Evolutionary conservation across 352 stramenopile genomes (phyloP), one percentile per base, ranked within the genome.

Genomic region (Pythium biforme): DNA sequence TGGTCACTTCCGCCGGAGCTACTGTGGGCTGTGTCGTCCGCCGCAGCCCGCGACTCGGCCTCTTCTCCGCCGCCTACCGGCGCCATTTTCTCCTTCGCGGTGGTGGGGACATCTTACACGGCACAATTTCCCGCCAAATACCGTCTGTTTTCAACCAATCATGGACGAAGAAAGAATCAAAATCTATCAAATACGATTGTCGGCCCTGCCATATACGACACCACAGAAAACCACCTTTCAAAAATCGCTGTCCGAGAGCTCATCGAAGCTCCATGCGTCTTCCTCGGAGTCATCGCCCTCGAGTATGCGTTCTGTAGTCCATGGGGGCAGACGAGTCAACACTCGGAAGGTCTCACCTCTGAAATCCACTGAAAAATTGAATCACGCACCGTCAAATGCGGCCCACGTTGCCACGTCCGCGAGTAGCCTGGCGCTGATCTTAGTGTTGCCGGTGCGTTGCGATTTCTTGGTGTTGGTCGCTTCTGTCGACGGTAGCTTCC

Each of bases 191-290:
- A 27, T 43, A 43, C 37, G 37, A 43, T 43, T 20, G 8, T 37
- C 14, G 31, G 14, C 8, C 31, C 31, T 37, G 31, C 31, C 31
- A 37, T 37, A 41, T 43, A 12, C 37, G 37, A 43, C n/a, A 5
- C 23, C 4, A 45, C 22, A 55, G 31, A 33, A 55, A 46, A 20
- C 37, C 37, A 37, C 37, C 37, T 4, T 1, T 70, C 64, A 66
- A 52, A 90, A 92, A 52, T 89, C 80, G 53, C 74, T 89, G 40
- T 92, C 83, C 0, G 76, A 81, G 20, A 92, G 75, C 46, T 88
- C 79, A 14, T 86, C 72, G 45, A 82, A 87, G 27, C 66, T 41
- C 83, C 83, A 92, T 11, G 63, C 49, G 23, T 67, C 68, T 34
- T 74, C 60, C 10, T 71, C 64, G 4, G 63, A 62, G 11, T 74